Evolutionary conservation across 2,329 filamentous ascomycete genomes (phyloP).

Genomic region (Trichoderma polysporum): DNA sequence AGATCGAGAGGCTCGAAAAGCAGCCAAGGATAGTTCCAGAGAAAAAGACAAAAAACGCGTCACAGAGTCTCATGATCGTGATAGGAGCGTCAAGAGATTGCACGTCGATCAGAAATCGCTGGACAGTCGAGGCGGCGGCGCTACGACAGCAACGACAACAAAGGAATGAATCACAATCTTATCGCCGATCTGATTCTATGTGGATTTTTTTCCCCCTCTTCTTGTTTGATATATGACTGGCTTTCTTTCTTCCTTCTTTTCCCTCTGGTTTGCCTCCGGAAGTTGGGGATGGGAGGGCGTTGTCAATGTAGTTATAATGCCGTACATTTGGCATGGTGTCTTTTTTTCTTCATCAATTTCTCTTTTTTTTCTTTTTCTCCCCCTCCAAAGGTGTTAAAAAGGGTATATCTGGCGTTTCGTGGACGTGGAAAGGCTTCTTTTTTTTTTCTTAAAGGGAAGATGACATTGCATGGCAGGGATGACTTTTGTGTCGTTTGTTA

Average conservation of each 20-base stretch:
- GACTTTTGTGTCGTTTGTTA: not conserved
- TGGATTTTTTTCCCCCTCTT: not conserved
- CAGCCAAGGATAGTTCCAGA: constrained; percentile 40
- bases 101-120: constrained; percentile 32
- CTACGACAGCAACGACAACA: not conserved
- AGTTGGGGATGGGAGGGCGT: not conserved
- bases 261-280: not conserved
- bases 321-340: not conserved
- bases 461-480: not conserved
- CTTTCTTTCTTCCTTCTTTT: not conserved
- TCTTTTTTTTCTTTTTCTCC: not conserved
- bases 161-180: not conserved
- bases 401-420: constrained; percentile 19
- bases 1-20: constrained; percentile 52
- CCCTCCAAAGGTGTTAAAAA: constrained; percentile 9
- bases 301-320: constrained; percentile 6
- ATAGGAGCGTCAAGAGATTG: constrained; percentile 37
- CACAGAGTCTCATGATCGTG: constrained; percentile 33
- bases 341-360: not conserved
- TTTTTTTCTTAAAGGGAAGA: not conserved
- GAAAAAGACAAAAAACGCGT: constrained; percentile 44
- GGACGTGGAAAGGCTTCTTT: not conserved
- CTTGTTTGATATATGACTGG: not conserved
- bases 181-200: not conserved
- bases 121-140: not conserved